phyloP scores from a whole-genome alignment of 345 rosid species.

The Camelina hispida region DNA sequence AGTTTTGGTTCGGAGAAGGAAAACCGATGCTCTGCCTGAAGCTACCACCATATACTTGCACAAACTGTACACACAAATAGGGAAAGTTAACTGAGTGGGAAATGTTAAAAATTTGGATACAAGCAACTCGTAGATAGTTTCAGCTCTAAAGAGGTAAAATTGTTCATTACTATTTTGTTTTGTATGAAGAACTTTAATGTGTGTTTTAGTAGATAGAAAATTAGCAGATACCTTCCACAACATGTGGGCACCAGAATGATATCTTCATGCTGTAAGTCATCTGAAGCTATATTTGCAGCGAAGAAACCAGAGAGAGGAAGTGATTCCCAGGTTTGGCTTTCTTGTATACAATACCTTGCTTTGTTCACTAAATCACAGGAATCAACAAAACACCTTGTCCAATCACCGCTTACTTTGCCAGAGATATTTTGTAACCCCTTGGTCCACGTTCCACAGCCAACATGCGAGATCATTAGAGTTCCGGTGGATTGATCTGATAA shows the following conservation, averaged over 20 bases:
- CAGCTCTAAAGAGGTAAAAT: background rate
- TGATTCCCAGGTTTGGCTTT: conserved; percentile 82
- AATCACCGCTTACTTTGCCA: conserved; percentile 47
- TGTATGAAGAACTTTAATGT: background rate
- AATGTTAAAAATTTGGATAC: conserved; percentile 1
- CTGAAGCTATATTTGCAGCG: conserved; percentile 50
- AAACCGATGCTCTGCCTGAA: conserved; percentile 70
- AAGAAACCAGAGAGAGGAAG: conserved; percentile 63
- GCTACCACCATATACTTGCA: conserved; percentile 84
- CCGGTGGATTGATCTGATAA: conserved; percentile 48
- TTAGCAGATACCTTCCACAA: conserved; percentile 70
- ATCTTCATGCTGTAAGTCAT: conserved; percentile 50
- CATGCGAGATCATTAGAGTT: conserved; percentile 71
- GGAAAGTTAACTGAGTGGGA: conserved; percentile 28
- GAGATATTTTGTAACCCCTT: conserved; percentile 49
- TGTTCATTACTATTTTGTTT: background rate
- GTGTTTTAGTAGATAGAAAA: conserved; percentile 13
- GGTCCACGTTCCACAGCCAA: conserved; percentile 86
- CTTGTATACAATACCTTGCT: conserved; percentile 77
- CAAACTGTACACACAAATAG: conserved; percentile 52
- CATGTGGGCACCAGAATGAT: conserved; percentile 63
- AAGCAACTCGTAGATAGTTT: no score
- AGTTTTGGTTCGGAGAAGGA: conserved; percentile 49
- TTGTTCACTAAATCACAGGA: conserved; percentile 47
- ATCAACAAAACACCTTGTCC: conserved; percentile 84